Base-by-base conservation (phyloP, 345 rosid species). In the Rhizophora apiculata region DNA sequence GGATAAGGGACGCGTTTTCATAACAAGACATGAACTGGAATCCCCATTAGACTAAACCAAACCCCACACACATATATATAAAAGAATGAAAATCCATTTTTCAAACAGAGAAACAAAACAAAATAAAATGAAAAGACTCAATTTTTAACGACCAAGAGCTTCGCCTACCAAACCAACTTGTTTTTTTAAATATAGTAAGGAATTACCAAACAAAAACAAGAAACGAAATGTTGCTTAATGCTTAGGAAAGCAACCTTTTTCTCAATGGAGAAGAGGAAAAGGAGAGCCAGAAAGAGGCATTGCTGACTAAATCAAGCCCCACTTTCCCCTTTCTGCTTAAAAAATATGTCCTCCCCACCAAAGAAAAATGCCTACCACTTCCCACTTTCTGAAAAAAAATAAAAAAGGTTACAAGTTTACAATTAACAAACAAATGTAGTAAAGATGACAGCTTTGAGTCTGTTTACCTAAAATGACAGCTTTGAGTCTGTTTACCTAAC, bases 1-100 rank as follows among this genome's bases (percentile, higher is more conserved):
- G 82, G 78, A 72, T 76, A 70, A 22, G 72, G 72, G 86, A 91
- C 91, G 91, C 90, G 91, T 81, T 72, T 84, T 69, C 81, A 69
- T 82, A 83, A 79, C 75, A 65, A 67, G 72, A 77, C 68, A 74
- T 85, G 83, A 85, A 85, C 85, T 88, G 92, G 76, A 81, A 80
- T 65, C 64, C 77, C 75, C 73, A 73, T 77, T 75, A 73, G 24
- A 60, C 52, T 48, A 68, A 60, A 30, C 21, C 68, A n/a, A 62
- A 61, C 51, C n/a, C 51, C 43, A 37, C 2, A 43, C 15, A 2
- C 15, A 3, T 4, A 3, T 3, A 43, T 43, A 43, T 43, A 11
- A 39, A 16, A 68, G 7, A 57, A 34, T 32, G 51, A 46, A 62
- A n/a, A 29, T 11, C 55, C 60, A 60, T 24, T 10, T n/a, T 20